Evolutionary conservation across 306 rosid genomes (phyloP).

Genomic region (Dicorynia guianensis): DNA sequence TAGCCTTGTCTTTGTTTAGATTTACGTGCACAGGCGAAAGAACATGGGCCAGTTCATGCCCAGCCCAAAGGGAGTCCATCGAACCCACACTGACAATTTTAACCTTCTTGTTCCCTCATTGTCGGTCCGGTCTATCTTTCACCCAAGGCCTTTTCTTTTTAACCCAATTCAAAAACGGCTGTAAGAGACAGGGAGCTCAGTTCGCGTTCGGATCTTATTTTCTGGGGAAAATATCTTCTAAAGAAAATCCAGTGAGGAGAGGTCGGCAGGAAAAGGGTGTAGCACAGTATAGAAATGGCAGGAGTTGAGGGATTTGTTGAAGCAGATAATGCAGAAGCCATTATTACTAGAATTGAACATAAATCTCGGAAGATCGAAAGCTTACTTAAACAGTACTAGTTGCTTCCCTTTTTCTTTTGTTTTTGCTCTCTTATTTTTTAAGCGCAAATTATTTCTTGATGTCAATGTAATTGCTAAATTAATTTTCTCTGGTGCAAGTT

Average conservation of each 20-base stretch:
- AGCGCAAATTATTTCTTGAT: neutral
- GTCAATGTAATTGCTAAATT: neutral
- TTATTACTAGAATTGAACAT: conserved; percentile 91
- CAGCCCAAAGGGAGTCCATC: too few relatives aligned
- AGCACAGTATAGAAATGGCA: conserved; percentile 53
- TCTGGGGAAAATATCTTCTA: conserved; percentile 25
- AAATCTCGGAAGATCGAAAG: conserved; percentile 94
- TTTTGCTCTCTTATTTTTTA: neutral
- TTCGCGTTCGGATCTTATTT: neutral
- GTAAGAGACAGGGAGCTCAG: neutral
- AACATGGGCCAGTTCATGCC: too few relatives aligned
- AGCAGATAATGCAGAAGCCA: conserved; percentile 93
- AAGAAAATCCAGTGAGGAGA: conserved; percentile 18
- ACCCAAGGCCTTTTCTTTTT: too few relatives aligned
- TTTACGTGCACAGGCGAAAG: too few relatives aligned
- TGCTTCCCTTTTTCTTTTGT: neutral
- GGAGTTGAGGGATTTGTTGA: conserved; percentile 65
- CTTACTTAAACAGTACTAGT: conserved; percentile 82
- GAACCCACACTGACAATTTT: too few relatives aligned
- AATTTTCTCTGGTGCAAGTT: conserved; percentile 24
- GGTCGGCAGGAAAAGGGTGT: neutral
- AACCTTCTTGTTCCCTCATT: too few relatives aligned
- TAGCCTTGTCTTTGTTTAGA: too few relatives aligned
- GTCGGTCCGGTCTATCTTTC: too few relatives aligned
- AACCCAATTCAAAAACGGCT: conserved; percentile 18